Percentiles rank a stretch among this genome's conserved stretches.
Conservation (phyloP, 164 flowering plant genomes). For the Berberis vulgaris region DNA sequence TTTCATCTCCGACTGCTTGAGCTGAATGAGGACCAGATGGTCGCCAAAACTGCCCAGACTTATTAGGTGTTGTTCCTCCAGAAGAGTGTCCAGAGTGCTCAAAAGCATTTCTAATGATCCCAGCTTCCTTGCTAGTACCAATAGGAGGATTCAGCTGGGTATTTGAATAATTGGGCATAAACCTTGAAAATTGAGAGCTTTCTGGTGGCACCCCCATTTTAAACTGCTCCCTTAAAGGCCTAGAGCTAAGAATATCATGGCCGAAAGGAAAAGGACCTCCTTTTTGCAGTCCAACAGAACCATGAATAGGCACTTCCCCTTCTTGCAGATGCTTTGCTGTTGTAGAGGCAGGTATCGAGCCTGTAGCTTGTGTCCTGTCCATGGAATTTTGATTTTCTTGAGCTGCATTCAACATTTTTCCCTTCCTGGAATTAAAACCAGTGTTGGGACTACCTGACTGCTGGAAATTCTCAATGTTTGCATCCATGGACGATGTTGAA, state of each 20-base stretch:
- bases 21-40: slow-evolving; percentile 7
- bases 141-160: slow-evolving; percentile 16
- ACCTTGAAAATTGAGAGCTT: slow-evolving; percentile 28
- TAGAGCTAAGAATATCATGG: slow-evolving; percentile 23
- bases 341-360: slow-evolving; percentile 11
- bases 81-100: slow-evolving; percentile 10
- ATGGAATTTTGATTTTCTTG: slow-evolving; percentile 21
- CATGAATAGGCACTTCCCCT: slow-evolving; percentile 25
- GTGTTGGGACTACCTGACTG: slow-evolving; percentile 27
- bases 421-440: slow-evolving; percentile 35
- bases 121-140: slow-evolving; percentile 19
- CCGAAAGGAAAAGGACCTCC: slow-evolving; percentile 22
- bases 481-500: slow-evolving; percentile 29
- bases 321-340: slow-evolving; percentile 26
- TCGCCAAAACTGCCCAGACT: slow-evolving; percentile 11
- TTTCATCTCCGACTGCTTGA: neutral
- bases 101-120: neutral
- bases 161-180: slow-evolving; percentile 21
- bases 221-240: slow-evolving; percentile 35
- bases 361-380: slow-evolving; percentile 13
- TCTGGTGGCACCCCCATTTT: slow-evolving; percentile 27
- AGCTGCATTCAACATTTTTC: slow-evolving; percentile 25
- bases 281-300: slow-evolving; percentile 21
- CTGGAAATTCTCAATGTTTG: slow-evolving; percentile 30
- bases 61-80: slow-evolving; percentile 4